Base-by-base conservation (phyloP, 1,284 basidiomycete species). In the Ceratobasidium theobromae region DNA sequence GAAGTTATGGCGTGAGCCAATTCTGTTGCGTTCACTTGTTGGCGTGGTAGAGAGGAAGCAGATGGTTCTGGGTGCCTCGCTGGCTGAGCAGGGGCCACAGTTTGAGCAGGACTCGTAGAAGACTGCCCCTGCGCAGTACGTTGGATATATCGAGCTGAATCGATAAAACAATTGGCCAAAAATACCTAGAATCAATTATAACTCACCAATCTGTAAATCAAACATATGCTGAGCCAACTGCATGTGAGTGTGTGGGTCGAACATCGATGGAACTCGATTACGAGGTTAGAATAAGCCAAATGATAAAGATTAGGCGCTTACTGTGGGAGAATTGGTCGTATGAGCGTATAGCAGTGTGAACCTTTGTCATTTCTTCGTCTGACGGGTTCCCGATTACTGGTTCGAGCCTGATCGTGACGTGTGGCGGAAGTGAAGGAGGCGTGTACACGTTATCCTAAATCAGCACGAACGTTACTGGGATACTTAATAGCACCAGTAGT, bases 131-230 rank as follows among this genome's bases (percentile, higher is more conserved):
- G n/a, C n/a, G n/a, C n/a, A n/a, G n/a, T n/a, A n/a, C n/a, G n/a
- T n/a, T n/a, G n/a, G n/a, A n/a, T n/a, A n/a, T n/a, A n/a, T n/a
- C n/a, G n/a, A n/a, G n/a, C n/a, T n/a, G n/a, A n/a, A n/a, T n/a
- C n/a, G n/a, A n/a, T n/a, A 62, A 8, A 43, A 45, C 5, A 27
- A 33, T 58, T 14, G 23, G 1, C n/a, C 18, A 60, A 52, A 32
- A 21, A 14, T 52, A 12, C 28, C 1, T 11, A 53, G 23, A 18
- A 53, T 30, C 30, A 51, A 6, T 14, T 4, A 28, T 12, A 27
- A 55, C 53, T 43, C 38, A 43, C 53, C 40, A 14, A 55, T 21
- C 21, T 43, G 53, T 5, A 55, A 5, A 21, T 55, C n/a, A 43
- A 40, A 55, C 21, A 55, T 21, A n/a, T 55, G 33, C 25, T 55